Conservation (phyloP, 2,329 filamentous ascomycete species). For the Cordyceps tenuipes region DNA sequence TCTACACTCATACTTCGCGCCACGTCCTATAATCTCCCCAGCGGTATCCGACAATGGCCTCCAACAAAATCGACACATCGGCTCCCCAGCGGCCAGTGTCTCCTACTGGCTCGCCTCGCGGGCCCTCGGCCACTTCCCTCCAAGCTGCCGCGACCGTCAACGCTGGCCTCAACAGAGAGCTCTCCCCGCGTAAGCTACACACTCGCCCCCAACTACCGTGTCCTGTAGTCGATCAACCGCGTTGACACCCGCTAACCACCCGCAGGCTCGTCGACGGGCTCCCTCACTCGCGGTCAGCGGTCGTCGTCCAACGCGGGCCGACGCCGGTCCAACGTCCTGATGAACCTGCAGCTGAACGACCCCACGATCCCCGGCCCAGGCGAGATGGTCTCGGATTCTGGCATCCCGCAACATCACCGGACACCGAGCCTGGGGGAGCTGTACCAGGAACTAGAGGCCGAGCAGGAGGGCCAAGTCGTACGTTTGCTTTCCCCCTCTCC, state of each 20-base stretch:
- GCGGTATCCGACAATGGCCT: constrained; percentile 19
- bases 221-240: neutral
- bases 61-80: constrained; percentile 20
- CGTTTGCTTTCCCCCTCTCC: constrained; percentile 16
- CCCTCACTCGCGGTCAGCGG: constrained; percentile 34
- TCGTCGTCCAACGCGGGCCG: constrained; percentile 43
- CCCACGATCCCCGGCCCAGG: constrained; percentile 58
- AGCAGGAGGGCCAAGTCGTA: constrained; percentile 72
- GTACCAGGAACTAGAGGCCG: constrained; percentile 70
- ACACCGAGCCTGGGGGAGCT: constrained; percentile 67
- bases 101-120: constrained; percentile 52
- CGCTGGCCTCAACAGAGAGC: constrained; percentile 61
- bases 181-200: constrained; percentile 43
- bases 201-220: neutral
- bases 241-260: neutral
- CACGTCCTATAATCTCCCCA: neutral
- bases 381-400: constrained; percentile 51
- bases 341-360: constrained; percentile 68
- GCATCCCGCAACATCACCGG: constrained; percentile 55
- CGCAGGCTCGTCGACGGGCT: constrained; percentile 44
- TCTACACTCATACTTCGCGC: neutral
- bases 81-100: constrained; percentile 32
- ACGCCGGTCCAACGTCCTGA: constrained; percentile 59
- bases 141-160: constrained; percentile 73
- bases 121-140: constrained; percentile 61